A percentile compares a stretch with the other conserved stretches of the same genome.
phyloP scores from a whole-genome alignment of 495 filamentous ascomycete species.

The Neurospora discreta region DNA sequence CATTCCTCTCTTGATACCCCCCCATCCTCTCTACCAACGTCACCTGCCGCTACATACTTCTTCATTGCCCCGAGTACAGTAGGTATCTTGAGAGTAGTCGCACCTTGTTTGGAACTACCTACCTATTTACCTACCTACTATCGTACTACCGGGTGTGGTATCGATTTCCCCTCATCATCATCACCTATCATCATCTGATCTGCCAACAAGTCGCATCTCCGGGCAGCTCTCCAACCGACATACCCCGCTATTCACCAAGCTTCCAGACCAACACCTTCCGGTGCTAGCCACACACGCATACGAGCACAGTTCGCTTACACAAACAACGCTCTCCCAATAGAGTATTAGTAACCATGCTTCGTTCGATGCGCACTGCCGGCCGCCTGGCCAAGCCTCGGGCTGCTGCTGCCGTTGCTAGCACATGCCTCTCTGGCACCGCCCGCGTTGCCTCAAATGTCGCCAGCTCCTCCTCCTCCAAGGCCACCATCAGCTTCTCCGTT shows the following conservation, averaged over 20 bases:
- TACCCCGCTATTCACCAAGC: background rate
- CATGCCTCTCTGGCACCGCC: slow-evolving; percentile 18
- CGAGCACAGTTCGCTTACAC: background rate
- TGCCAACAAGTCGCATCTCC: background rate
- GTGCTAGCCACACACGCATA: background rate
- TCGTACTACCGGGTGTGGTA: background rate
- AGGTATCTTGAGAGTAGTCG: background rate
- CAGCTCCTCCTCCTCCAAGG: slow-evolving; percentile 12
- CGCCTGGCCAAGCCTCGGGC: slow-evolving; percentile 30
- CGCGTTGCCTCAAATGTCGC: slow-evolving; percentile 7
- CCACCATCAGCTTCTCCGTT: background rate
- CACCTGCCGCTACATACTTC: background rate
- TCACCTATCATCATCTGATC: background rate
- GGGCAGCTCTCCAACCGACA: background rate
- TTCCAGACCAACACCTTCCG: background rate
- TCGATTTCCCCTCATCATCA: background rate
- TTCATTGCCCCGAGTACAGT: no score
- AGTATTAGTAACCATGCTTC: slow-evolving; percentile 25
- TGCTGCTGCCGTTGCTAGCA: slow-evolving; percentile 25
- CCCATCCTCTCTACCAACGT: background rate
- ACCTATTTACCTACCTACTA: no score
- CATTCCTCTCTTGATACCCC: background rate
- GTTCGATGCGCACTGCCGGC: slow-evolving; percentile 31
- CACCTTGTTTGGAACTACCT: background rate
- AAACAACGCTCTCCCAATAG: background rate